Percentiles rank a stretch among this genome's conserved stretches.
These are phyloP conservation scores for Penicillium digitatum DNA, from an alignment of 2,329 filamentous ascomycete genomes.

Conservation along the genomic window DNA sequence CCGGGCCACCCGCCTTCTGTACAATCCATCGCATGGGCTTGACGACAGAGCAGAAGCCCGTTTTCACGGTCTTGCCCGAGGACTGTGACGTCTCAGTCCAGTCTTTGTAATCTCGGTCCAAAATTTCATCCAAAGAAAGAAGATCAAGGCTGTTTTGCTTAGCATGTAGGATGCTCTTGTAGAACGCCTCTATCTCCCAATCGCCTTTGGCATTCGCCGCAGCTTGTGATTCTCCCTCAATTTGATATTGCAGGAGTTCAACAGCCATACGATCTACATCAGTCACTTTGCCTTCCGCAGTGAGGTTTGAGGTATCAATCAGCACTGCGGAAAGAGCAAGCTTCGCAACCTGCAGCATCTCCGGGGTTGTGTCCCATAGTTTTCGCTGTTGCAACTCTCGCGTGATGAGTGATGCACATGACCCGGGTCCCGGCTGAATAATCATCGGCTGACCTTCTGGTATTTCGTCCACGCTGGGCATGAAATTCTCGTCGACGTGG, in stretches of 20 bases:
- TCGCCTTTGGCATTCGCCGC: neutral
- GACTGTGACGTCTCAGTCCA: slow-evolving; percentile 48
- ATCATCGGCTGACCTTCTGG: slow-evolving; percentile 48
- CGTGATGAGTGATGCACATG: slow-evolving; percentile 56
- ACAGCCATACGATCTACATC: slow-evolving; percentile 49
- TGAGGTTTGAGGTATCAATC: slow-evolving; percentile 45
- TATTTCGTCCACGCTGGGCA: slow-evolving; percentile 37
- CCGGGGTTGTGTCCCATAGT: slow-evolving; percentile 33
- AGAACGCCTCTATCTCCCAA: slow-evolving; percentile 52
- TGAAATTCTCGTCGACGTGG: slow-evolving; percentile 56
- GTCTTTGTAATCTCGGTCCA: slow-evolving; percentile 62
- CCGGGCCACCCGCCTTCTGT: slow-evolving; percentile 42
- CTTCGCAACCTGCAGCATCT: slow-evolving; percentile 34
- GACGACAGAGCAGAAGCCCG: slow-evolving; percentile 59
- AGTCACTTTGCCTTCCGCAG: slow-evolving; percentile 43
- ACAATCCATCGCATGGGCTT: slow-evolving; percentile 53
- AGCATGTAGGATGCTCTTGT: slow-evolving; percentile 49
- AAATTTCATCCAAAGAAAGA: slow-evolving; percentile 53
- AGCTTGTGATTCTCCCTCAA: slow-evolving; percentile 28
- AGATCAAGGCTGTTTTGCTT: slow-evolving; percentile 54
- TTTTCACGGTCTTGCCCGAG: slow-evolving; percentile 36
- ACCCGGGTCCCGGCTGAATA: slow-evolving; percentile 53
- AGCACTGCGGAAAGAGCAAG: slow-evolving; percentile 43
- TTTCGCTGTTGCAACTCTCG: slow-evolving; percentile 48
- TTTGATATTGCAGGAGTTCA: slow-evolving; percentile 51